Evolutionary conservation across 2,329 filamentous ascomycete species (phyloP), one percentile per base, ranked within the genome.

Genomic region (Neocucurbitaria cava): DNA sequence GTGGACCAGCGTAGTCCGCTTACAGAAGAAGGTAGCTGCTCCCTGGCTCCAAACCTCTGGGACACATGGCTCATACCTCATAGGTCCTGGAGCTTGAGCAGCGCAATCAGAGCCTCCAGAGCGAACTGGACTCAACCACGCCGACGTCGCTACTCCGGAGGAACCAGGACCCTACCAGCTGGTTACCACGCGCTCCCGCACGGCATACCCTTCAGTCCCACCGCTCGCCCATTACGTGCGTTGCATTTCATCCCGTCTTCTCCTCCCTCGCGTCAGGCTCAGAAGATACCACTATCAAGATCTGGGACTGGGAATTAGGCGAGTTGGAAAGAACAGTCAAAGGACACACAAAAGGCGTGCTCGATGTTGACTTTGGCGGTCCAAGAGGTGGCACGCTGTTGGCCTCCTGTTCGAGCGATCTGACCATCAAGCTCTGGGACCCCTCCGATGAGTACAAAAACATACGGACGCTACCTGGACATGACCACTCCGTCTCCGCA

Each of bases 361-460:
- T 95, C 24, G 92, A 96, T 71, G 86, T 96, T 31, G 93, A 97
- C 70, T 97, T 90, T 77, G 93, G 94, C 33, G 93, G 93, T 0
- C 92, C 92, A 1, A 83, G 89, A 69, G 90, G 91, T 38, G 89
- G 87, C 28, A 91, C 89, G 3, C 81, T 96, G 21, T 83, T 96
- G 60, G 91, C 89, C 33, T 93, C 89, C 7, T 96, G 92, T 79
- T 92, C 88, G 43, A 92, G 89, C 44, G 94, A 97, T 75, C 78
- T 97, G 40, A 96, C 92, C 2, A 96, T 97, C 77, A 96, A 96
- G 76, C 81, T 97, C 21, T 98, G 93, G 93, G 92, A 97, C 64
- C 93, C 94, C 1, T 85, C 87, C 39, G 90, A 96, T 72, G 91
- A 95, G 55, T 97, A 97, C 79, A 96, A 96, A 75, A 97, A 96